A percentile compares a stretch with the other conserved stretches of the same genome.
These are phyloP conservation scores for Solanum sitiens DNA, from an alignment of 257 asterid species.

Conservation along the genomic window DNA sequence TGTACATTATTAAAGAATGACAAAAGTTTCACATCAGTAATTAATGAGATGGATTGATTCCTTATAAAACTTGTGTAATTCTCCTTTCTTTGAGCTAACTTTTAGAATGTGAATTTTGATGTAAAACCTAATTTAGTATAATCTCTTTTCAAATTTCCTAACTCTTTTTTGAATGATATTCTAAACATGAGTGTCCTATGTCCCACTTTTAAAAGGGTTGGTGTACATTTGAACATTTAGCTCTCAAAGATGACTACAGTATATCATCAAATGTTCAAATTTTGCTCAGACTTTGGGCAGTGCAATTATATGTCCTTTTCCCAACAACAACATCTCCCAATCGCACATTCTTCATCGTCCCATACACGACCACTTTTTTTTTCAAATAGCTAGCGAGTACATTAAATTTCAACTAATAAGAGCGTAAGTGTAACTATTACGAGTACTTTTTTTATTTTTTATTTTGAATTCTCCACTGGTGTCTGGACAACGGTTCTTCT, in stretches of 20 bases:
- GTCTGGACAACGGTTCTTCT: conserved; percentile 33
- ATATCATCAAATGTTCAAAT: background rate
- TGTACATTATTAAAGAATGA: no score
- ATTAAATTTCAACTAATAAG: background rate
- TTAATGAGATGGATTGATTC: no score
- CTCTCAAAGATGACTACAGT: background rate
- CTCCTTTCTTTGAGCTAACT: no score
- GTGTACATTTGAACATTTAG: background rate
- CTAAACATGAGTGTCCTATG: background rate
- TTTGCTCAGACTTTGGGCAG: conserved; percentile 48
- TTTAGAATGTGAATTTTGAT: no score
- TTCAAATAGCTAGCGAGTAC: background rate
- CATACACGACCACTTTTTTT: background rate
- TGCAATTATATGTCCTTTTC: conserved; percentile 27
- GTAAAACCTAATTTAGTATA: no score
- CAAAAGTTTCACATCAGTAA: no score
- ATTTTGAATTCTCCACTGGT: conserved; percentile 13
- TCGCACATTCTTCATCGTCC: background rate
- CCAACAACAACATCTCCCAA: conserved; percentile 1
- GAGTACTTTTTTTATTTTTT: background rate
- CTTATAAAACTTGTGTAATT: no score
- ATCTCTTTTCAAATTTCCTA: background rate
- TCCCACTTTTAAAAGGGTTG: background rate
- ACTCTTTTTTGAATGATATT: background rate
- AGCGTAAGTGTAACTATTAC: background rate